phyloP scores from a whole-genome alignment of 2,329 filamentous ascomycete species.

The Fusarium torulosum region DNA sequence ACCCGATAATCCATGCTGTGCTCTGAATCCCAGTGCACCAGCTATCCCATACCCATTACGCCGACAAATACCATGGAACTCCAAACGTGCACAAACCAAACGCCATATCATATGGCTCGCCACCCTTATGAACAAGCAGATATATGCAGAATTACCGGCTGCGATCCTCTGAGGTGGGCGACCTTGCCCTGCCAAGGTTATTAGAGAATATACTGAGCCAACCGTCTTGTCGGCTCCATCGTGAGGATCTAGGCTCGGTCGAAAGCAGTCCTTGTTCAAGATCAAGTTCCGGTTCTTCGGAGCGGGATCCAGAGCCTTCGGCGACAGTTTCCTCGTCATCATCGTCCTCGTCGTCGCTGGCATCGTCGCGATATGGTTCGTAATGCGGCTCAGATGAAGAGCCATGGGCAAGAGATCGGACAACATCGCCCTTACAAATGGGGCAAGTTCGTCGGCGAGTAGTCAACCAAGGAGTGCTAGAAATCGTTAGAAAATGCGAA shows the following conservation, averaged over 20 bases:
- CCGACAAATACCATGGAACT: conserved; percentile 31
- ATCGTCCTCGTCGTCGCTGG: conserved; percentile 58
- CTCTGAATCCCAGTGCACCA: conserved; percentile 30
- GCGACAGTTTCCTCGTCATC: conserved; percentile 55
- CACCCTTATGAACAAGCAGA: conserved; percentile 5
- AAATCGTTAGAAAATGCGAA: conserved; percentile 27
- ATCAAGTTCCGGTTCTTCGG: conserved; percentile 53
- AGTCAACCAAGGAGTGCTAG: conserved; percentile 94
- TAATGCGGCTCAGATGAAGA: conserved; percentile 65
- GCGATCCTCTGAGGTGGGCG: conserved; percentile 47
- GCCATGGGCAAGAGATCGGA: conserved; percentile 72
- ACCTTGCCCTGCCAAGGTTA: conserved; percentile 43
- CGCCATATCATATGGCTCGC: conserved; percentile 20
- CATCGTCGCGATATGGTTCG: conserved; percentile 68
- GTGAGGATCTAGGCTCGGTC: conserved; percentile 37
- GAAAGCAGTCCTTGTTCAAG: conserved; percentile 58
- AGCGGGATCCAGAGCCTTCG: conserved; percentile 52
- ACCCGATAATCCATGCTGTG: conserved; percentile 24
- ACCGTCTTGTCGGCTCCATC: conserved; percentile 49
- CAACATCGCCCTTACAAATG: conserved; percentile 98
- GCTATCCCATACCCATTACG: conserved; percentile 18
- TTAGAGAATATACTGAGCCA: conserved; percentile 57
- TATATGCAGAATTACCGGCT: conserved; percentile 29
- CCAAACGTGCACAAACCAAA: conserved; percentile 37
- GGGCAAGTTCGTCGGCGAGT: conserved; percentile 96